Conservation (phyloP, 1,284 basidiomycete genomes). For the Cystobasidium pallidum region DNA sequence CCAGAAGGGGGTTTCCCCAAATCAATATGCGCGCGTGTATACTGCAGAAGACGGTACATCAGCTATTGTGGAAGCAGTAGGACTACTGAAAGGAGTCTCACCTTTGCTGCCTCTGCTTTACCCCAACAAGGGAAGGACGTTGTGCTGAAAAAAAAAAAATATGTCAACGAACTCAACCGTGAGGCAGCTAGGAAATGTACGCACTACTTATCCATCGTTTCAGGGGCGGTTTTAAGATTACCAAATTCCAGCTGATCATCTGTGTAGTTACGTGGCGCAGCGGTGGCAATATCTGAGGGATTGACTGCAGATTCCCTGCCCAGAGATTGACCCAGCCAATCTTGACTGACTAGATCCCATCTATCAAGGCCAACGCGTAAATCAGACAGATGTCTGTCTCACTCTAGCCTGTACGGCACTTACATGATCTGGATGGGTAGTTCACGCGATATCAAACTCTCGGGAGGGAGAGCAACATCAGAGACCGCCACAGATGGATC, state of each 20-base stretch:
- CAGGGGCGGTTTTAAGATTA: not conserved
- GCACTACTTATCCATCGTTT: constrained; percentile 13
- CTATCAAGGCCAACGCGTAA: not conserved
- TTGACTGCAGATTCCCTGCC: constrained; percentile 4
- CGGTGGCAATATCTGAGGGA: constrained; percentile 14
- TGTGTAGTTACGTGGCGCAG: constrained; percentile 24
- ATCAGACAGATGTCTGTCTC: not conserved
- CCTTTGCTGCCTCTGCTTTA: constrained; percentile 27
- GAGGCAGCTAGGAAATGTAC: not conserved
- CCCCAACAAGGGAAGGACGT: constrained; percentile 11
- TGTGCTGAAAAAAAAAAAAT: not conserved
- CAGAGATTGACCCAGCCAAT: constrained; percentile 32
- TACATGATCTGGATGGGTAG: constrained; percentile 23
- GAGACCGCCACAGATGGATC: constrained; percentile 27
- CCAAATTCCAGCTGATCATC: constrained; percentile 37
- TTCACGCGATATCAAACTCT: constrained; percentile 26
- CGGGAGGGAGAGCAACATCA: constrained; percentile 22
- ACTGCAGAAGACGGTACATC: not conserved
- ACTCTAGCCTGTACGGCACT: not conserved
- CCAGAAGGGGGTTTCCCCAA: constrained; percentile 23
- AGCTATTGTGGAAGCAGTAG: not conserved
- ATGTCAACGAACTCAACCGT: not conserved
- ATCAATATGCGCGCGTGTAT: constrained; percentile 21
- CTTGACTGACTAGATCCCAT: constrained; percentile 24
- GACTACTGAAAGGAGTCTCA: not conserved